Conservation (phyloP, 768 basidiomycete genomes). For the Tylopilus sp. region DNA sequence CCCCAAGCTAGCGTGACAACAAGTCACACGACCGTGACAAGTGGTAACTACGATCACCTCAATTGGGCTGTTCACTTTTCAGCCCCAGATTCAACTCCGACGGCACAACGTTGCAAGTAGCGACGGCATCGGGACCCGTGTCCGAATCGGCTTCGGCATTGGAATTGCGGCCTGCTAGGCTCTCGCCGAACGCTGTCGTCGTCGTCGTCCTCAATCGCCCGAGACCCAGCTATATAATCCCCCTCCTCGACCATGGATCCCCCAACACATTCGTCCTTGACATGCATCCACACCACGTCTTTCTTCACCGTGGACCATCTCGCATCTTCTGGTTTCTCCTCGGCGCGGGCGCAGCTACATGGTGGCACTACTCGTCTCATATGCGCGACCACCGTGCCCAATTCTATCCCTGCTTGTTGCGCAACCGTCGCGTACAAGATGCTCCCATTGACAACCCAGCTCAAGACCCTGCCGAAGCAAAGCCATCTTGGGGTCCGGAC, state of each 20-base stretch:
- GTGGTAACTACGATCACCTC: conserved; percentile 3
- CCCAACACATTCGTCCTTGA: neutral
- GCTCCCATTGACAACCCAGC: neutral
- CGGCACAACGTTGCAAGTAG: conserved; percentile 13
- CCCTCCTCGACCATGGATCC: neutral
- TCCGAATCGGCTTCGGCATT: too few species aligned
- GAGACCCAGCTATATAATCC: conserved; percentile 13
- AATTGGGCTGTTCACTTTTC: conserved; percentile 5
- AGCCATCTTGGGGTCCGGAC: conserved; percentile 1
- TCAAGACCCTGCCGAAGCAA: conserved; percentile 10
- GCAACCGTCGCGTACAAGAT: conserved; percentile 18
- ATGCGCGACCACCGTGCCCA: conserved; percentile 41
- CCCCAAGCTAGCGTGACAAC: conserved; percentile 21
- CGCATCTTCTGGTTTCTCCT: conserved; percentile 68
- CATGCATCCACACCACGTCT: conserved; percentile 25
- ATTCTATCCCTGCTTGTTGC: conserved; percentile 28
- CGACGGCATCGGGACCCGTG: conserved; percentile 18
- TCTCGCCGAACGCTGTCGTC: conserved; percentile 27
- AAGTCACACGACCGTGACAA: conserved; percentile 19
- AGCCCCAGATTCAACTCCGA: conserved; percentile 8
- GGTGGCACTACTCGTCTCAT: conserved; percentile 39
- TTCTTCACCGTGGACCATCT: conserved; percentile 41
- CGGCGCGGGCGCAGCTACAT: conserved; percentile 45
- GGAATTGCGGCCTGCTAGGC: neutral
- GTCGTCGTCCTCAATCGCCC: neutral